Conservation (phyloP, 108 stramenopile genomes). For the Skeletonema tropicum region DNA sequence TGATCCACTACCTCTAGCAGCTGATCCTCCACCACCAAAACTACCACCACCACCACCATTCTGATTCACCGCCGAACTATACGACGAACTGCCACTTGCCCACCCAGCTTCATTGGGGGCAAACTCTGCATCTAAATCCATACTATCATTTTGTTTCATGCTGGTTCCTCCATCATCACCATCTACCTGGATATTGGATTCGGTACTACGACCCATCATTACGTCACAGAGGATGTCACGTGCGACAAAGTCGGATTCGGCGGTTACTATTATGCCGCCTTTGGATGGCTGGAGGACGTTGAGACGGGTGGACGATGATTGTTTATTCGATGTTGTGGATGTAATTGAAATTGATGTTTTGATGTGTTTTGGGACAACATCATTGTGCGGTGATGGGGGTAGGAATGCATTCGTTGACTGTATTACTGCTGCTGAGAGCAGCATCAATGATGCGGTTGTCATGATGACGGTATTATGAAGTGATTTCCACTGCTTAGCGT, state of each 20-base stretch:
- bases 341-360: not conserved
- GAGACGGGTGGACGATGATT: not conserved
- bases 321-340: not conserved
- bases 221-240: conserved; percentile 22
- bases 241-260: conserved; percentile 27
- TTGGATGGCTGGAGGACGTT: conserved; percentile 21
- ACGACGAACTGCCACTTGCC: not conserved
- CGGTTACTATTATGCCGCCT: conserved; percentile 20
- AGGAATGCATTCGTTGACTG: too few relatives aligned
- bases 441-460: too few relatives aligned
- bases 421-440: too few relatives aligned
- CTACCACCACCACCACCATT: not conserved
- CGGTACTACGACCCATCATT: conserved; percentile 20
- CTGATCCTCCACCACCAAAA: not conserved
- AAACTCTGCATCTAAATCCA: not conserved
- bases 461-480: too few relatives aligned
- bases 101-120: conserved; percentile 9
- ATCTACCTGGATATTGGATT: not conserved
- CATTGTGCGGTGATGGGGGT: too few relatives aligned
- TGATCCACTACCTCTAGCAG: not conserved
- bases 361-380: too few relatives aligned
- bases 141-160: not conserved
- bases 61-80: not conserved
- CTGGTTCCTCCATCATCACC: not conserved
- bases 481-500: too few relatives aligned